phyloP scores from a whole-genome alignment of 805 yeast species.

The Zygotorulaspora sp. region DNA sequence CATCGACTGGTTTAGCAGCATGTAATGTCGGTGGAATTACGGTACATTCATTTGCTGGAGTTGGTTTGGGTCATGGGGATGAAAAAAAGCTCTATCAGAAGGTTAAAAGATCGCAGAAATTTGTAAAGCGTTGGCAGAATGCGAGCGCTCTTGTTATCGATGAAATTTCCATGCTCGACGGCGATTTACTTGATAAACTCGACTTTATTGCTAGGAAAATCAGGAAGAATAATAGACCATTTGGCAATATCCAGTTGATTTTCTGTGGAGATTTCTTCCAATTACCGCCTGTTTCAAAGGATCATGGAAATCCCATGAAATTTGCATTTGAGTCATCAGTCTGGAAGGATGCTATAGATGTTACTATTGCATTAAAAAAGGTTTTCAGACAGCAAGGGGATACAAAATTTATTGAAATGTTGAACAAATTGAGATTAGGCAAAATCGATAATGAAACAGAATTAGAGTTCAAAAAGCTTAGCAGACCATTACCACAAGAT shows the following conservation, averaged over 20 bases:
- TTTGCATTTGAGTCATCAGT: constrained; percentile 64
- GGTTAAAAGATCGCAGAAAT: constrained; percentile 49
- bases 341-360: constrained; percentile 56
- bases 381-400: constrained; percentile 79
- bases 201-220: constrained; percentile 54
- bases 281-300: constrained; percentile 55
- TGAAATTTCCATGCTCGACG: constrained; percentile 80
- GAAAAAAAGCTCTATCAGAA: constrained; percentile 45
- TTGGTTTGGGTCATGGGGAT: constrained; percentile 64
- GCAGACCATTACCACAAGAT: constrained; percentile 49
- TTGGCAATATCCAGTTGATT: constrained; percentile 76
- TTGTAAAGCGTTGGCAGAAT: constrained; percentile 50
- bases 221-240: constrained; percentile 47
- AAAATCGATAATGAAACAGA: constrained; percentile 45
- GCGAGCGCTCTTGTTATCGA: constrained; percentile 64
- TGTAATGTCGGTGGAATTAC: constrained; percentile 79
- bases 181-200: constrained; percentile 57
- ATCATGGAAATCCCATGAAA: constrained; percentile 29
- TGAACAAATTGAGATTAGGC: constrained; percentile 71
- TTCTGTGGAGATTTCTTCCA: constrained; percentile 82
- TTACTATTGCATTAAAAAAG: constrained; percentile 55
- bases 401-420: constrained; percentile 61
- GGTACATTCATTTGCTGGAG: constrained; percentile 70
- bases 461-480: constrained; percentile 46
- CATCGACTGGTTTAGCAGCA: constrained; percentile 82